Base-by-base conservation (phyloP, 139 green algal species). In the Pseudopediastrum boryanum region DNA sequence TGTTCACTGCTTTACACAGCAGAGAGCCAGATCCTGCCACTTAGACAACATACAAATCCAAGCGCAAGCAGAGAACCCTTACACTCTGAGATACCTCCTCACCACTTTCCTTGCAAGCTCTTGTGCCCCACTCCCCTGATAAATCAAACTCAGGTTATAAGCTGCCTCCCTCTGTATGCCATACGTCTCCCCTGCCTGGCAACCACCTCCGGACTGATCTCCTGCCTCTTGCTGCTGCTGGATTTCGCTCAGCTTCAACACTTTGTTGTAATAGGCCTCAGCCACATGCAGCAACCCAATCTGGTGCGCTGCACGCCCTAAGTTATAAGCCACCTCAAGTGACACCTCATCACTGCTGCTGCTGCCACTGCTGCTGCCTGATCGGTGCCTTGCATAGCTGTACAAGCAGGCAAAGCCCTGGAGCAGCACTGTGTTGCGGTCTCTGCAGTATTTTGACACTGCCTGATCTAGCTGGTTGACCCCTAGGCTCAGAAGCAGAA, bases 81-180 rank as follows among this genome's bases (percentile, higher is more conserved):
- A 94, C 0, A 94, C 58, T 4, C 78, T 89, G 16, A 96, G 75
- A 77, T 95, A 85, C 56, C 76, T 70, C 2, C 63, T 75, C 82
- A 96, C 80, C 21, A 96, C 84, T 54, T 90, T 52, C 25, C 87
- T 67, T 23, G 91, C 93, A 66, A 97, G 76, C 6, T 78, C 63
- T 9, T 50, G n/a, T 2, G 93, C 87, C 0, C 94, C 94, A 42
- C 84, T 93, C 2, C 46, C 71, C 33, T 70, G 73, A 75, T 94
- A 94, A 21, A 98, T 90, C 16, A 92, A 64, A 0, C 82, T 86
- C 61, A 98, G 73, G 76, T 98, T 98, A 81, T 94, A 88, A 1
- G 94, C 94, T 12, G 86, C 83, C 75, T 98, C 94, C 0, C 88
- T 72, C 36, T 73, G 70, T 59, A 97, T 44, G 77, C 66, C 42